Conservation (phyloP, 2,329 filamentous ascomycete species). For the Xylariomycetidae sp. region DNA sequence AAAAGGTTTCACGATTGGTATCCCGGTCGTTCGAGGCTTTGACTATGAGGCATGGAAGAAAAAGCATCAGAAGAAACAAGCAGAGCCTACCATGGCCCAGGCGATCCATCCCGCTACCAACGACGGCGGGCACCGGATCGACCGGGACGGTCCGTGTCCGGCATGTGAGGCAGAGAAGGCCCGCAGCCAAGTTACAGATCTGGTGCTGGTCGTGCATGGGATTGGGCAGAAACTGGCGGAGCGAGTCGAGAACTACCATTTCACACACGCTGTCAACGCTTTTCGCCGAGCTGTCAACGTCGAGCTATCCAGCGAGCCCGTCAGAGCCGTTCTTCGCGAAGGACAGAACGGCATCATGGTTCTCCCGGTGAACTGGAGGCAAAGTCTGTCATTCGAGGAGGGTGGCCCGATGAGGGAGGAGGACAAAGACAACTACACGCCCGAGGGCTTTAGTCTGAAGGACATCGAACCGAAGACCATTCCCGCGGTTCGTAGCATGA, state of each 20-base stretch:
- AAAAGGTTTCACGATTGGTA: constrained; percentile 75
- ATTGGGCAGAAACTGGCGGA: constrained; percentile 97
- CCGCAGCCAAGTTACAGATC: constrained; percentile 69
- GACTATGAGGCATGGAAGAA: constrained; percentile 71
- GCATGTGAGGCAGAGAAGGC: constrained; percentile 60
- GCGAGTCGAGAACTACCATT: constrained; percentile 91
- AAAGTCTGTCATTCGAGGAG: constrained; percentile 81
- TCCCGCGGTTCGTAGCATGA: constrained; percentile 85
- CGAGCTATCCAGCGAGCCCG: constrained; percentile 66
- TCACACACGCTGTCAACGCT: constrained; percentile 90
- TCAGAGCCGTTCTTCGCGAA: constrained; percentile 69
- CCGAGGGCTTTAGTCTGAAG: constrained; percentile 60
- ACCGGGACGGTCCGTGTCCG: constrained; percentile 33
- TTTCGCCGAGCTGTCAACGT: constrained; percentile 83
- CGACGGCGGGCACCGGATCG: no score
- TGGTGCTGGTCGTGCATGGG: constrained; percentile 87
- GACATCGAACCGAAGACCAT: constrained; percentile 91
- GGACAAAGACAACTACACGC: constrained; percentile 45
- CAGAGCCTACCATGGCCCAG: constrained; percentile 17
- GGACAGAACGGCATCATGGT: constrained; percentile 91
- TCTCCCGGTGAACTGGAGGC: constrained; percentile 88
- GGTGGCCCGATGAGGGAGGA: constrained; percentile 55
- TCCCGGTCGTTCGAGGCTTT: constrained; percentile 86
- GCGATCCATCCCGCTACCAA: constrained; percentile 22
- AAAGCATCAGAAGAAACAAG: constrained; percentile 48